phyloP scores from a whole-genome alignment of 106 monocot genomes.

The Dioscorea dumetorum region DNA sequence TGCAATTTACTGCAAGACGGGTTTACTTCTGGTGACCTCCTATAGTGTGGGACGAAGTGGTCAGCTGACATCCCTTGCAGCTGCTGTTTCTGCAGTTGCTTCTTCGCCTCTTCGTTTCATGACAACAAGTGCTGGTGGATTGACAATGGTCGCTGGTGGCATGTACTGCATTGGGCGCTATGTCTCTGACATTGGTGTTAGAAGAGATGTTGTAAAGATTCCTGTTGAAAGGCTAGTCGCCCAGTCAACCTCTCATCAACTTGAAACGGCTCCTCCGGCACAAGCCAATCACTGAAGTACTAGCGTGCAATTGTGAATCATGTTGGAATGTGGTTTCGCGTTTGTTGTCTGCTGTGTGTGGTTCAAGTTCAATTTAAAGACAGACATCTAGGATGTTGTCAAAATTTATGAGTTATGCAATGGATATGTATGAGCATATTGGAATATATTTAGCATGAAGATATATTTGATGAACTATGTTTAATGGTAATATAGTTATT shows the following conservation, averaged over 20 bases:
- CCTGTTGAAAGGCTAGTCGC: constrained; percentile 50
- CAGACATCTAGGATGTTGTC: no score
- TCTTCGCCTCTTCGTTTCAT: constrained; percentile 55
- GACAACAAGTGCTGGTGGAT: constrained; percentile 36
- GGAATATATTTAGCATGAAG: no score
- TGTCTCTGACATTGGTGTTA: constrained; percentile 63
- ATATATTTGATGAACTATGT: no score
- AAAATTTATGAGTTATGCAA: no score
- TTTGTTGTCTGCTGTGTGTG: no score
- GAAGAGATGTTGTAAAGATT: constrained; percentile 53
- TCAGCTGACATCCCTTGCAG: constrained; percentile 45
- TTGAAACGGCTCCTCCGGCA: neutral
- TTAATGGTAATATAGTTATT: no score
- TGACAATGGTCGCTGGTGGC: constrained; percentile 26
- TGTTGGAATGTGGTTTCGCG: no score
- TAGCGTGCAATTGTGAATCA: no score
- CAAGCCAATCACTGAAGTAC: neutral
- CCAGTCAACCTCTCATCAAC: neutral
- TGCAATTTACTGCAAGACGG: constrained; percentile 91
- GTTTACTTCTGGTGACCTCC: constrained; percentile 40
- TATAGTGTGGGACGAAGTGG: constrained; percentile 65
- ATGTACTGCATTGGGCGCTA: constrained; percentile 61
- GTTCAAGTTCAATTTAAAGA: no score
- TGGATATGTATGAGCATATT: no score
- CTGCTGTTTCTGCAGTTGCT: constrained; percentile 41